These are phyloP conservation scores for Spathaspora sp. DNA, from an alignment of 1,139 yeast species.

Conservation along the genomic window DNA sequence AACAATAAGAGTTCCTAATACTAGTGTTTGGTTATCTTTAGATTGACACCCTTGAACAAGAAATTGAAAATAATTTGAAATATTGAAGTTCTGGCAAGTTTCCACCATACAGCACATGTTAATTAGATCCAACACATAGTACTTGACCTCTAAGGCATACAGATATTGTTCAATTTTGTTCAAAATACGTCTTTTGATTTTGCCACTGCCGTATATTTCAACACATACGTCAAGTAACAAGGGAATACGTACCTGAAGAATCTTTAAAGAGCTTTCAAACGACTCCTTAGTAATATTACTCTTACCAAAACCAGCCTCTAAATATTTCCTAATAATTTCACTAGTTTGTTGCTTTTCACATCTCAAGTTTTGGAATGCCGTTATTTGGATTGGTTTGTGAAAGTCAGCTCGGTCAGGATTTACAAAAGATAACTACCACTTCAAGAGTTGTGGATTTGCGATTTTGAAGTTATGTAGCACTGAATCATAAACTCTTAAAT, in stretches of 20 bases:
- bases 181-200: constrained; percentile 18
- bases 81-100: constrained; percentile 33
- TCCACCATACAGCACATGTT: constrained; percentile 39
- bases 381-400: constrained; percentile 22
- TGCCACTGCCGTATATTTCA: constrained; percentile 20
- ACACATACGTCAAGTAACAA: constrained; percentile 23
- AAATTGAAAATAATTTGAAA: constrained; percentile 28
- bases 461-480: constrained; percentile 18
- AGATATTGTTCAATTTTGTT: background rate
- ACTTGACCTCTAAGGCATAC: background rate
- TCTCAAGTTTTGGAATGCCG: constrained; percentile 26
- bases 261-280: constrained; percentile 23
- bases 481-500: constrained; percentile 14
- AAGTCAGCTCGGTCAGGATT: constrained; percentile 16
- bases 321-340: constrained; percentile 22
- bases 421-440: constrained; percentile 22
- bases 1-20: constrained; percentile 34
- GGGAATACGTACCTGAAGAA: constrained; percentile 26
- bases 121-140: constrained; percentile 23
- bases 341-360: constrained; percentile 15
- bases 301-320: constrained; percentile 24
- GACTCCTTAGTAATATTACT: constrained; percentile 12
- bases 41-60: constrained; percentile 15
- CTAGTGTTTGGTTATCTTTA: constrained; percentile 19
- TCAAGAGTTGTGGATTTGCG: constrained; percentile 23